These are phyloP conservation scores for Erythrophleum fordii DNA, from an alignment of 306 rosid genomes.

Conservation along the genomic window DNA sequence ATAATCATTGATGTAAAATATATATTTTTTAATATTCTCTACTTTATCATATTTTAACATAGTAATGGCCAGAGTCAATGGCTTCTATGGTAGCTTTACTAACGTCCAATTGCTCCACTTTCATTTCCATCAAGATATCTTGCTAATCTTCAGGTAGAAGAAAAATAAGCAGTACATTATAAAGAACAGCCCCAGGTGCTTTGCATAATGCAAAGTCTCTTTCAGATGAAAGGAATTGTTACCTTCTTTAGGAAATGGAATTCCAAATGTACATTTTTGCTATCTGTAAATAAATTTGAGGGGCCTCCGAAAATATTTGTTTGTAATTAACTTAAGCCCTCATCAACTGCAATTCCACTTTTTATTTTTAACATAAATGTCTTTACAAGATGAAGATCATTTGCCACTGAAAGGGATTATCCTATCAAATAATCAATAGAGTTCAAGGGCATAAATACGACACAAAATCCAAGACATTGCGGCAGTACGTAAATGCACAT, in stretches of 20 bases:
- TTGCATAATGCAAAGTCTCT: neutral
- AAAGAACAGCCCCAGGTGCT: neutral
- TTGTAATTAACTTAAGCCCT: neutral
- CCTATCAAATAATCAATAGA: slow-evolving; percentile 18
- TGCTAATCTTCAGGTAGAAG: neutral
- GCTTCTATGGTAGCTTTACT: slow-evolving; percentile 19
- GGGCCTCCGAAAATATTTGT: neutral
- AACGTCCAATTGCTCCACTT: slow-evolving; percentile 12
- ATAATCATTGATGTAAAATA: slow-evolving; percentile 9
- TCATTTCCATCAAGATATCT: slow-evolving; percentile 9
- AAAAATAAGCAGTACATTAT: neutral
- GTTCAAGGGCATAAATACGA: slow-evolving; percentile 1
- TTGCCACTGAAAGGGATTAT: slow-evolving; percentile 22
- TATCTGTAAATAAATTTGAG: neutral
- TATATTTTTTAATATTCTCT: neutral
- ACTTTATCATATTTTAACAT: slow-evolving; percentile 14
- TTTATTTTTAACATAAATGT: slow-evolving; percentile 8
- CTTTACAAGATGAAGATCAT: slow-evolving; percentile 27
- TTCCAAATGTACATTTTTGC: slow-evolving; percentile 19
- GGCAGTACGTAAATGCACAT: slow-evolving; percentile 24
- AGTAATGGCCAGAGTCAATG: neutral
- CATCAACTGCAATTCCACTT: slow-evolving; percentile 11
- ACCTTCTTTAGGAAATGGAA: neutral
- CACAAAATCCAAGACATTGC: slow-evolving; percentile 7
- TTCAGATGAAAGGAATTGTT: neutral